Evolutionary conservation across 371 early-diverging fungal species (phyloP), one percentile per base, ranked within the genome.

Genomic region (Mortierella polycephala): DNA sequence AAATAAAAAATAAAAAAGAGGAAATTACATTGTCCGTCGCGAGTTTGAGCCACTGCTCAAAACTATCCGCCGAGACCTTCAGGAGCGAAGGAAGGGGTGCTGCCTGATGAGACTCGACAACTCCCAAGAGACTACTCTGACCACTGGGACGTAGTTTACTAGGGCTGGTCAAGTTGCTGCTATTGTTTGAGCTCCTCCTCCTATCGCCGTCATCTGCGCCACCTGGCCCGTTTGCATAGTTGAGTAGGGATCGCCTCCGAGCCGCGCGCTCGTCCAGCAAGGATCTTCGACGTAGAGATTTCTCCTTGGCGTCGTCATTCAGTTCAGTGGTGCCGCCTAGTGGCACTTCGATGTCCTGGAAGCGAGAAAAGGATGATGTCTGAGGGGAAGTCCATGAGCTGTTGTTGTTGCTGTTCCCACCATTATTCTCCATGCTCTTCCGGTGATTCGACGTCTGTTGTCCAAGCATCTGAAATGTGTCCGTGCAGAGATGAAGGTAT

Each of bases 31-130:
- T 98, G 76, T 97, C 98, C 0, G 98, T 96, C 12, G 95, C 96
- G 82, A 98, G 94, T 81, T 98, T 97, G 86, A 98, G 93, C 96
- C 98, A 98, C 83, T 98, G 96, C 67, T 98, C 98, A 84, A 94
- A 96, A 57, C 87, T 88, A 50, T 80, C 80, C 20, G 74, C 74
- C 6, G 73, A 73, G 12, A 80, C 80, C 30, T 73, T 80, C 16
- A 80, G 56, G 3, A 69, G 67, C 7, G 65, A 59, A 1, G 80
- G 80, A 2, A 80, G 46, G 0, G 73, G 70, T 21, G 74, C 58
- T 4, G 30, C 30, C 23, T 69, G 69, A 45, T 73, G 67, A 12
- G 70, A 46, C 18, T 80, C 80, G 0, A 73, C 80, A 10, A 80
- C 67, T 14, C 74, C 80, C 58, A 80, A 41, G 14, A 77, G 65